Conservation (phyloP, 306 rosid species). For the Prunus padus region DNA sequence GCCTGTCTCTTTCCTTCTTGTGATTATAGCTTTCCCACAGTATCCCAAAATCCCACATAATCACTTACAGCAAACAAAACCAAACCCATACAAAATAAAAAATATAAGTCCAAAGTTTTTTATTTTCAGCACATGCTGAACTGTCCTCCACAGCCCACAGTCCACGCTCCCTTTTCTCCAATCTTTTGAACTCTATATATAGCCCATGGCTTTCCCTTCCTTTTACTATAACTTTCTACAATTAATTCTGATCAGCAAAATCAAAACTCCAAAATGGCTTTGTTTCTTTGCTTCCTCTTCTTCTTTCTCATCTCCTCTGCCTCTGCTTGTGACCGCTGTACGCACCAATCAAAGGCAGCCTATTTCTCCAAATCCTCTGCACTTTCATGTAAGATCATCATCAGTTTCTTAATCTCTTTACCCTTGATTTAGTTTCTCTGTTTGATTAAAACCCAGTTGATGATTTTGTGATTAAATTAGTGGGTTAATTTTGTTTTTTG, state of each 20-base stretch:
- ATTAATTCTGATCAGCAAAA: neutral
- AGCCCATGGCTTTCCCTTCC: neutral
- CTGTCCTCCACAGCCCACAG: constrained; percentile 34
- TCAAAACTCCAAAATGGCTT: constrained; percentile 37
- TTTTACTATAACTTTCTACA: constrained; percentile 16
- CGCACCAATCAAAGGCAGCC: constrained; percentile 56
- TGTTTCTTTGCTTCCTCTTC: constrained; percentile 33
- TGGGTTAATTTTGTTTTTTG: constrained; percentile 20
- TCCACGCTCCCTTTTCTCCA: neutral
- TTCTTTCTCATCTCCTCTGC: constrained; percentile 53
- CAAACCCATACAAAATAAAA: too few relatives aligned
- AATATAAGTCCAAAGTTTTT: neutral
- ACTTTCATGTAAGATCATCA: constrained; percentile 52
- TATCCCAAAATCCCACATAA: neutral
- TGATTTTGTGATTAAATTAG: constrained; percentile 5
- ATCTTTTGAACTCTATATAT: constrained; percentile 13
- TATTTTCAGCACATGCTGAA: constrained; percentile 37
- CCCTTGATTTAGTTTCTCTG: neutral
- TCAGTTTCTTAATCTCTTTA: neutral
- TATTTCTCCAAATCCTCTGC: constrained; percentile 50
- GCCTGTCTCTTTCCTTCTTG: constrained; percentile 36
- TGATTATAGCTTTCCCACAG: constrained; percentile 8
- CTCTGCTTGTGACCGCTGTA: constrained; percentile 71
- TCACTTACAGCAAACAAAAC: neutral
- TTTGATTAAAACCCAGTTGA: neutral